Evolutionary conservation across 768 basidiomycete genomes (phyloP).

Genomic region (Hydnum rufescens): DNA sequence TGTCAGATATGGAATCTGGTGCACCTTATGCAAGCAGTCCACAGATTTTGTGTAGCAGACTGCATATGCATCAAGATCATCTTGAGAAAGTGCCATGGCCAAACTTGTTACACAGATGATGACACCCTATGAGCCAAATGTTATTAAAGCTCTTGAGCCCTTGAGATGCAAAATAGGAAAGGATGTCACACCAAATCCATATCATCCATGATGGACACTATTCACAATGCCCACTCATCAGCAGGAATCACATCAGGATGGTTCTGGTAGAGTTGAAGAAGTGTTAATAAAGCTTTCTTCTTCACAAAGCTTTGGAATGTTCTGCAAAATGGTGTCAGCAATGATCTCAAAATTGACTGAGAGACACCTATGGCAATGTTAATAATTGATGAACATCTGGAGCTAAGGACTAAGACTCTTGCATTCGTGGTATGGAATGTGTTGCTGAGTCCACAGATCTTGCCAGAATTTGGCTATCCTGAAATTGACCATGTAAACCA

Average conservation of each 20-base stretch:
- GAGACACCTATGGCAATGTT: slow-evolving; percentile 64
- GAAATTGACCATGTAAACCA: slow-evolving; percentile 58
- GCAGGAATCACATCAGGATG: slow-evolving; percentile 88
- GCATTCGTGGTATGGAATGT: slow-evolving; percentile 96
- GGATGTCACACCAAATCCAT: slow-evolving; percentile 41
- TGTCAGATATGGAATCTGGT: slow-evolving; percentile 13
- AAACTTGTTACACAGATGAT: slow-evolving; percentile 85
- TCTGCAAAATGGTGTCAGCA: slow-evolving; percentile 22
- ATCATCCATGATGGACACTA: slow-evolving; percentile 93
- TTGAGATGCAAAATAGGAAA: background rate
- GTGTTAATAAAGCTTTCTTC: slow-evolving; percentile 92
- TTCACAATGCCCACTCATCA: slow-evolving; percentile 86
- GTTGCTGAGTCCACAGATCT: slow-evolving; percentile 97
- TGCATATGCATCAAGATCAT: slow-evolving; percentile 73
- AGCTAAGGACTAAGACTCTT: slow-evolving; percentile 91
- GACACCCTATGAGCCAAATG: slow-evolving; percentile 44
- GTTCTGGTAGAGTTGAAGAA: slow-evolving; percentile 85
- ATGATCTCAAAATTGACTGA: background rate
- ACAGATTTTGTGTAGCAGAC: slow-evolving; percentile 93
- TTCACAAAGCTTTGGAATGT: slow-evolving; percentile 91
- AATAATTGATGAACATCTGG: slow-evolving; percentile 88
- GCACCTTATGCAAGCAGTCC: slow-evolving; percentile 64
- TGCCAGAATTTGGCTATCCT: slow-evolving; percentile 99
- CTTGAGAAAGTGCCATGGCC: slow-evolving; percentile 86
- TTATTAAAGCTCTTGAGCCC: slow-evolving; percentile 1